Evolutionary conservation across 495 filamentous ascomycete genomes (phyloP).

Genomic region (Penicillium diatomitis): DNA sequence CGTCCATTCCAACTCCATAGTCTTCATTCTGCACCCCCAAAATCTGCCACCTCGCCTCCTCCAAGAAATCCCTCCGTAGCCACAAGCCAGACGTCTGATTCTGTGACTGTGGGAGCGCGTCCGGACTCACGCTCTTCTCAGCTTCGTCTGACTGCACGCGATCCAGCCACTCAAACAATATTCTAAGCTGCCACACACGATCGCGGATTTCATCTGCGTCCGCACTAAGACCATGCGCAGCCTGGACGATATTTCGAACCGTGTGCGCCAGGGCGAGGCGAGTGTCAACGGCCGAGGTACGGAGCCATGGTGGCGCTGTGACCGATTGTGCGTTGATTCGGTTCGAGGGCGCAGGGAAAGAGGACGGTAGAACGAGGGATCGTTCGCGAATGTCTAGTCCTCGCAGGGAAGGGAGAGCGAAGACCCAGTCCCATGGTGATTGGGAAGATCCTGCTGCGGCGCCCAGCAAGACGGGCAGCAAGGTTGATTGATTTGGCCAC

Average conservation of each 20-base stretch:
- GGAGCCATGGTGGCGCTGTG: slow-evolving; percentile 32
- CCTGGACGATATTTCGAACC: slow-evolving; percentile 46
- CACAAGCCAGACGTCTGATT: slow-evolving; percentile 24
- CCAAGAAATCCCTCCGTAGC: slow-evolving; percentile 34
- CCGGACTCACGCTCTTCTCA: slow-evolving; percentile 24
- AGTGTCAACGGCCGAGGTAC: slow-evolving; percentile 66
- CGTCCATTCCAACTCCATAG: slow-evolving; percentile 44
- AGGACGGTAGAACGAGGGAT: slow-evolving; percentile 59
- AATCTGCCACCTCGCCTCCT: slow-evolving; percentile 37
- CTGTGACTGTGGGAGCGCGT: slow-evolving; percentile 20
- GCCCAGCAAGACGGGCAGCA: slow-evolving; percentile 16
- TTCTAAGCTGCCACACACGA: slow-evolving; percentile 60
- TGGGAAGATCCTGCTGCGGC: slow-evolving; percentile 30
- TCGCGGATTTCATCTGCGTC: slow-evolving; percentile 44
- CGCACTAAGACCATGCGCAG: slow-evolving; percentile 24
- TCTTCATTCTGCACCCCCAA: slow-evolving; percentile 52
- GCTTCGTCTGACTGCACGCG: slow-evolving; percentile 22
- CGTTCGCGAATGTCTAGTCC: slow-evolving; percentile 69
- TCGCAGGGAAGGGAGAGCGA: slow-evolving; percentile 51
- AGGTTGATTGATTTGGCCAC: slow-evolving; percentile 11
- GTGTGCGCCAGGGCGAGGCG: slow-evolving; percentile 60
- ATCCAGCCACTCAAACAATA: slow-evolving; percentile 80
- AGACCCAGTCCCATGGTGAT: slow-evolving; percentile 65
- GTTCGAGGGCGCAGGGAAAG: slow-evolving; percentile 25
- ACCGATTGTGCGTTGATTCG: slow-evolving; percentile 28